phyloP scores from a whole-genome alignment of 192 early-diverging fungal genomes.

The Entophlyctis luteolus region DNA sequence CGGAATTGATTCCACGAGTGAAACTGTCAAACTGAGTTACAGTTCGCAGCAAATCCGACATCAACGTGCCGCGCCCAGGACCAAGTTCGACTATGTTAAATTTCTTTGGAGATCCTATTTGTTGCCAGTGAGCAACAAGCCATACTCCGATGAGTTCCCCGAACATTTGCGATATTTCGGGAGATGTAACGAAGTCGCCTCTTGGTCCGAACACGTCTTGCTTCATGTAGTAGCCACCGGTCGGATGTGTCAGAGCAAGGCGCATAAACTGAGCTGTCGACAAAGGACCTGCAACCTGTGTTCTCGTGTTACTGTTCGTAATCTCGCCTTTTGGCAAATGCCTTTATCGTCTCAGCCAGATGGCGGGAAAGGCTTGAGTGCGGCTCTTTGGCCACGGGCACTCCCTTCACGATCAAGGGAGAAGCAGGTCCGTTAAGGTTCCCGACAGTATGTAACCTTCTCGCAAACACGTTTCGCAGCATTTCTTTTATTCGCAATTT shows the following conservation, averaged over 20 bases:
- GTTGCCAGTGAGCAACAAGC: conserved; percentile 80
- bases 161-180: conserved; percentile 98
- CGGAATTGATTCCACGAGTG: conserved; percentile 51
- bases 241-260: conserved; percentile 76
- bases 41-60: conserved; percentile 82
- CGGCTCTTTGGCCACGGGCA: conserved; percentile 24
- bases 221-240: conserved; percentile 91
- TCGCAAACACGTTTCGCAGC: too few relatives aligned
- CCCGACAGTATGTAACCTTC: too few relatives aligned
- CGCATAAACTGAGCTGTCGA: conserved; percentile 87
- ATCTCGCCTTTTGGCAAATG: background rate
- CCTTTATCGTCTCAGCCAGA: conserved; percentile 30
- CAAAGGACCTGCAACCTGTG: conserved; percentile 40
- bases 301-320: background rate
- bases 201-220: conserved; percentile 83
- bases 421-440: background rate
- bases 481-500: too few relatives aligned
- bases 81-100: conserved; percentile 62
- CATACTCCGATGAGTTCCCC: conserved; percentile 89
- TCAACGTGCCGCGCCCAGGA: conserved; percentile 90
- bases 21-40: conserved; percentile 67
- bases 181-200: conserved; percentile 94
- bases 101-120: conserved; percentile 46
- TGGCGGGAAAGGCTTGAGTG: conserved; percentile 21
- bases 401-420: background rate